phyloP scores from a whole-genome alignment of 83 land plant species.

The Isoetes engelmannii region DNA sequence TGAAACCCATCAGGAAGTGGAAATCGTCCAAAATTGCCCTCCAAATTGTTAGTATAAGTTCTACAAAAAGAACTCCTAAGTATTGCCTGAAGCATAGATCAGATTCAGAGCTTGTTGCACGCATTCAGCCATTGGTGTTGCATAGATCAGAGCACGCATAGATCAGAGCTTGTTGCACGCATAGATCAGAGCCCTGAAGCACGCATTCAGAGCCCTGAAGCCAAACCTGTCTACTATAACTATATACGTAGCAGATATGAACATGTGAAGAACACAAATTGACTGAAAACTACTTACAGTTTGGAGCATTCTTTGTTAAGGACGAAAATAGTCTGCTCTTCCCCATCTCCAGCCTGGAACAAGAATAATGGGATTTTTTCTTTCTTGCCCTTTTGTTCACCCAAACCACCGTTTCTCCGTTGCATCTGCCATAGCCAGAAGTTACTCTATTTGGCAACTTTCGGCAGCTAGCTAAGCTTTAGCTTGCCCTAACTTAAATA shows the following conservation, averaged over 20 bases:
- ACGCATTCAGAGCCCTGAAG: too few species aligned
- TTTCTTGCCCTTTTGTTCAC: too few species aligned
- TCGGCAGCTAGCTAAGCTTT: too few species aligned
- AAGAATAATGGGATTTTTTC: not conserved
- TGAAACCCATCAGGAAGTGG: slow-evolving; percentile 54
- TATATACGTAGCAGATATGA: not conserved
- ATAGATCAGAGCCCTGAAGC: too few species aligned
- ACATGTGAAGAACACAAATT: not conserved
- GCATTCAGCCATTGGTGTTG: slow-evolving; percentile 84
- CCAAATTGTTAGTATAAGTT: slow-evolving; percentile 58
- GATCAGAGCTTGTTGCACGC: too few species aligned
- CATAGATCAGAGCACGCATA: too few species aligned
- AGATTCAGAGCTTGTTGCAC: slow-evolving; percentile 67
- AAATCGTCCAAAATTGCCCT: slow-evolving; percentile 82
- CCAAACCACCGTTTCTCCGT: too few species aligned
- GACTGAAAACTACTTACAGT: not conserved
- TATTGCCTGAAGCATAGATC: slow-evolving; percentile 78
- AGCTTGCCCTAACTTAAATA: too few species aligned
- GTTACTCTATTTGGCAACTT: too few species aligned
- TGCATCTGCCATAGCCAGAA: too few species aligned
- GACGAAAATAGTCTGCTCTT: not conserved
- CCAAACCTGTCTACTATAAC: too few species aligned
- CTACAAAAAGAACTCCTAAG: slow-evolving; percentile 64
- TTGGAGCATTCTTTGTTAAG: not conserved
- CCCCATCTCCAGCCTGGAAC: slow-evolving; percentile 3